These are phyloP conservation scores for Saturnispora ahearnii DNA, from an alignment of 805 yeast species.

Conservation along the genomic window DNA sequence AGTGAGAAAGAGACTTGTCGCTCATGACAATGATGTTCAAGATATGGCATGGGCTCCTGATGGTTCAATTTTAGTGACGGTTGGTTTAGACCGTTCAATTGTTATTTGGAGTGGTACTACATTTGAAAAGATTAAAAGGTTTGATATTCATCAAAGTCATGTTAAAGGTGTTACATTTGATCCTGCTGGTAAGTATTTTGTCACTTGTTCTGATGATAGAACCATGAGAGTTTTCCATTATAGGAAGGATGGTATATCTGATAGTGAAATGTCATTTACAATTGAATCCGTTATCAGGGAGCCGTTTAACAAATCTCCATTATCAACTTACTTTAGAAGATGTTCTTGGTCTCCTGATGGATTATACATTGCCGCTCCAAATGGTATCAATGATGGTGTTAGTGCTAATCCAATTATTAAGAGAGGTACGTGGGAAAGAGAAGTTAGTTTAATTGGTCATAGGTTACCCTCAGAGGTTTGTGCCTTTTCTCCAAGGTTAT, in stretches of 20 bases:
- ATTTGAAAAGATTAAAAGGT: constrained; percentile 79
- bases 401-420: constrained; percentile 64
- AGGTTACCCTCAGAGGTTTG: constrained; percentile 82
- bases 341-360: constrained; percentile 92
- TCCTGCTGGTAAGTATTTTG: constrained; percentile 96
- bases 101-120: constrained; percentile 92
- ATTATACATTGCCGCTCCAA: constrained; percentile 76
- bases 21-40: constrained; percentile 96
- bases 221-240: constrained; percentile 83
- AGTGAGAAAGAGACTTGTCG: constrained; percentile 83
- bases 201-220: constrained; percentile 94
- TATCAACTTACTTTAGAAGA: constrained; percentile 82
- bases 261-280: constrained; percentile 67
- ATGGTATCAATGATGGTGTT: constrained; percentile 78
- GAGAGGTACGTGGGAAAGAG: constrained; percentile 74
- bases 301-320: constrained; percentile 83
- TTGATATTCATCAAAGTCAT: constrained; percentile 89
- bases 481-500: constrained; percentile 62
- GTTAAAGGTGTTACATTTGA: constrained; percentile 96
- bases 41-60: constrained; percentile 99
- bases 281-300: constrained; percentile 75
- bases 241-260: constrained; percentile 47
- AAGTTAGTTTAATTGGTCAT: constrained; percentile 69
- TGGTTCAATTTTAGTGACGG: constrained; percentile 80
- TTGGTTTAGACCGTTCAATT: constrained; percentile 87